These are phyloP conservation scores for Ceratobasidium sp. DNA, from an alignment of 1,284 basidiomycete genomes.

Conservation along the genomic window DNA sequence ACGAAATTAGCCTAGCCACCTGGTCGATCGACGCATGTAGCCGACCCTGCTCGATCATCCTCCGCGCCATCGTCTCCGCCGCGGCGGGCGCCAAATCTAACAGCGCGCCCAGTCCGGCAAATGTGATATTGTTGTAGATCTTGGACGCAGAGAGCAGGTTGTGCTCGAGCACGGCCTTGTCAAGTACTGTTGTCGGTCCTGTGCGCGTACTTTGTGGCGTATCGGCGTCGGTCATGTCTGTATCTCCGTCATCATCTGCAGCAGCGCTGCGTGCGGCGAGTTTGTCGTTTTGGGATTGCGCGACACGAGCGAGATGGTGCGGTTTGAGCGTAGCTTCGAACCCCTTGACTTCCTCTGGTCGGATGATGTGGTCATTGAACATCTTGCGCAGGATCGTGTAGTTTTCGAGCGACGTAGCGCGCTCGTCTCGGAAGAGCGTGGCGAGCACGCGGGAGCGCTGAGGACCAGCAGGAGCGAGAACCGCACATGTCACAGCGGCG, in stretches of 20 bases:
- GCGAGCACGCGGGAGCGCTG: constrained; percentile 93
- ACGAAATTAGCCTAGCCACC: constrained; percentile 92
- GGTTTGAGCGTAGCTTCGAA: constrained; percentile 90
- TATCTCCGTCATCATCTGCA: constrained; percentile 63
- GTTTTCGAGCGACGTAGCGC: constrained; percentile 81
- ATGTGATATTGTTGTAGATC: constrained; percentile 95
- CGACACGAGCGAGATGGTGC: constrained; percentile 93
- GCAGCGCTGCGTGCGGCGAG: constrained; percentile 74
- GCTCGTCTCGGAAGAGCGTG: constrained; percentile 93
- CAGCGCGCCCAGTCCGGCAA: constrained; percentile 85
- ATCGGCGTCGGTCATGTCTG: constrained; percentile 61
- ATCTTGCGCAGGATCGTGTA: constrained; percentile 95
- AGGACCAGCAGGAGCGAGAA: constrained; percentile 97
- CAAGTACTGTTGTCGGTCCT: constrained; percentile 94
- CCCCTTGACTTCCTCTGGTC: constrained; percentile 86
- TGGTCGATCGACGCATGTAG: constrained; percentile 94
- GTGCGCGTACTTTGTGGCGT: constrained; percentile 74
- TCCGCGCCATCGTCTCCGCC: constrained; percentile 93
- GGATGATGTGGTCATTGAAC: constrained; percentile 96
- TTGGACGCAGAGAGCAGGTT: constrained; percentile 96
- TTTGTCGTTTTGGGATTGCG: constrained; percentile 81
- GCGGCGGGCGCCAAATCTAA: constrained; percentile 87
- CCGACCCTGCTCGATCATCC: constrained; percentile 96
- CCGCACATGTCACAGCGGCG: constrained; percentile 94
- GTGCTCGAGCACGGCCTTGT: constrained; percentile 98